phyloP scores from a whole-genome alignment of 1,284 basidiomycete genomes.

The Malassezia yamatoensis region DNA sequence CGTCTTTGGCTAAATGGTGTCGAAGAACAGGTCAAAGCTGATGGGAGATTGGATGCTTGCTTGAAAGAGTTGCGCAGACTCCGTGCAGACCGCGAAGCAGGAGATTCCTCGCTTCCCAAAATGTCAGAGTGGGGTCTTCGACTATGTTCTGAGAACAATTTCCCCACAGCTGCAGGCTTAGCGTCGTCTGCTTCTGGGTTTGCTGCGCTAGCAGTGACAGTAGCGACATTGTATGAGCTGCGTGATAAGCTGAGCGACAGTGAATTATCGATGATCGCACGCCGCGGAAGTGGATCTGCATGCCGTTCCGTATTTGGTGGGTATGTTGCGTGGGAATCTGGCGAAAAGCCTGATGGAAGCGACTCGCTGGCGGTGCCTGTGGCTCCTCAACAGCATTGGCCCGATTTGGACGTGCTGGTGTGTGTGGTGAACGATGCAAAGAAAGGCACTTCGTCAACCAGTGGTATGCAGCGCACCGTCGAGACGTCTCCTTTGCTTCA shows the following conservation, averaged over 20 bases:
- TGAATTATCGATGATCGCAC: constrained; percentile 79
- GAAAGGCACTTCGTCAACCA: constrained; percentile 88
- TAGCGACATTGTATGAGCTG: constrained; percentile 75
- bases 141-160: constrained; percentile 94
- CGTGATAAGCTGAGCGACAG: constrained; percentile 55
- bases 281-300: constrained; percentile 92
- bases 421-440: constrained; percentile 93
- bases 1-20: constrained; percentile 87
- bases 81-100: constrained; percentile 61
- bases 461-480: constrained; percentile 94
- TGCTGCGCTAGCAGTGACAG: constrained; percentile 81
- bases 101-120: constrained; percentile 36
- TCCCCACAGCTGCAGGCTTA: constrained; percentile 94
- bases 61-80: constrained; percentile 76
- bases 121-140: constrained; percentile 49
- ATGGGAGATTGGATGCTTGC: constrained; percentile 70
- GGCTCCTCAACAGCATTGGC: constrained; percentile 57
- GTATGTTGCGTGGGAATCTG: constrained; percentile 91
- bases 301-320: constrained; percentile 95
- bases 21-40: constrained; percentile 75
- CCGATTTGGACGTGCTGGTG: constrained; percentile 87
- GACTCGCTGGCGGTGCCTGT: constrained; percentile 84
- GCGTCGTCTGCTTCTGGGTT: constrained; percentile 96
- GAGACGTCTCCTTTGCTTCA: constrained; percentile 79
- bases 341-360: constrained; percentile 59